Evolutionary conservation across 345 rosid genomes (phyloP).

Genomic region (Firmiana major): DNA sequence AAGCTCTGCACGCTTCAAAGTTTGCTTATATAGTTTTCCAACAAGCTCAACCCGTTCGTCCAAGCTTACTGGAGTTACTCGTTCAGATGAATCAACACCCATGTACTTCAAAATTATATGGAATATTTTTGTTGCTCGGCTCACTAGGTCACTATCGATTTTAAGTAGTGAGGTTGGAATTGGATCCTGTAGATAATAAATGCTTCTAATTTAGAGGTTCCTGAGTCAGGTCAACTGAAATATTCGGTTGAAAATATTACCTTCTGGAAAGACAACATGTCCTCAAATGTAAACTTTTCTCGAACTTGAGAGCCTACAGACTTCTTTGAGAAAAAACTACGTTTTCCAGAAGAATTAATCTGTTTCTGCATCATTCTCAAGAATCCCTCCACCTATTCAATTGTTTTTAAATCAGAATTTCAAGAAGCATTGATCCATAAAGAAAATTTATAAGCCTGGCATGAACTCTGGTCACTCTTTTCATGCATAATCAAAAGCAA

Average conservation of each 20-base stretch:
- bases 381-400: constrained; percentile 78
- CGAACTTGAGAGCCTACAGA: constrained; percentile 62
- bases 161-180: constrained; percentile 92
- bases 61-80: constrained; percentile 57
- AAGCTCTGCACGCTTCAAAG: constrained; percentile 88
- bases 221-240: not conserved
- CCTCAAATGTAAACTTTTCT: constrained; percentile 89
- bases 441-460: not conserved
- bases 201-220: constrained; percentile 19
- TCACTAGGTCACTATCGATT: constrained; percentile 70
- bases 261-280: constrained; percentile 97
- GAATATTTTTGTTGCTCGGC: constrained; percentile 85
- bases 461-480: not conserved
- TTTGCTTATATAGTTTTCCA: constrained; percentile 79
- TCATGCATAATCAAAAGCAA: not conserved
- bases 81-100: constrained; percentile 92
- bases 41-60: constrained; percentile 89
- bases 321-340: constrained; percentile 85
- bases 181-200: constrained; percentile 57
- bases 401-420: not conserved
- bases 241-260: constrained; percentile 25
- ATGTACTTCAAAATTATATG: constrained; percentile 80
- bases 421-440: not conserved
- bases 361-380: constrained; percentile 92
- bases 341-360: constrained; percentile 83